Conservation (phyloP, 2,329 filamentous ascomycete species). For the Cordyceps cateniannulata region DNA sequence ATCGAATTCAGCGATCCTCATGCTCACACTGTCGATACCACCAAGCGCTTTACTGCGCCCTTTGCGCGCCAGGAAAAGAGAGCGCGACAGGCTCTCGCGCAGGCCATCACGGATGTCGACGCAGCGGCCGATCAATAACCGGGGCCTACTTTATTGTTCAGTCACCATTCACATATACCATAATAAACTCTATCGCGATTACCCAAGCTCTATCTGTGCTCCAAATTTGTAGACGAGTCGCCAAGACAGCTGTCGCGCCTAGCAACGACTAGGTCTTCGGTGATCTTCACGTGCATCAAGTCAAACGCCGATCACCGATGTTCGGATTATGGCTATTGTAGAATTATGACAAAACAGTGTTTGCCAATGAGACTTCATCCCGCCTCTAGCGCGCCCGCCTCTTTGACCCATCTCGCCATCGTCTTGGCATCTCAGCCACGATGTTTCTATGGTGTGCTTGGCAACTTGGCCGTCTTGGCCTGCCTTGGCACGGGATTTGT, state of each 20-base stretch:
- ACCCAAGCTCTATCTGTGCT: too few species aligned
- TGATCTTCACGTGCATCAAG: background rate
- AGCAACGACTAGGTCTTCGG: too few species aligned
- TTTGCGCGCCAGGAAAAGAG: slow-evolving; percentile 50
- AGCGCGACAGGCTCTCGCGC: slow-evolving; percentile 41
- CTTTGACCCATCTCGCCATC: background rate
- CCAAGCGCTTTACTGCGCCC: slow-evolving; percentile 49
- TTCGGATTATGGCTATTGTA: too few species aligned
- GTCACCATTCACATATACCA: background rate
- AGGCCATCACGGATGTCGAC: slow-evolving; percentile 18
- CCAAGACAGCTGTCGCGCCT: too few species aligned
- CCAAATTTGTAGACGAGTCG: too few species aligned
- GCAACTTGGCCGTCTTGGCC: background rate
- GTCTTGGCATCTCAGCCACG: background rate
- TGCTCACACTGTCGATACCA: slow-evolving; percentile 60
- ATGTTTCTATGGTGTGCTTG: background rate
- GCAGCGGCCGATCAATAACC: background rate
- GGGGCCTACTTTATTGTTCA: background rate
- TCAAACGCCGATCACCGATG: background rate
- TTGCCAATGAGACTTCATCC: too few species aligned
- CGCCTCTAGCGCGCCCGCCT: background rate
- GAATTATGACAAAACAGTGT: too few species aligned
- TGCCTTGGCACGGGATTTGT: background rate
- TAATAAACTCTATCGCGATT: background rate
- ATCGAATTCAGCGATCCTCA: slow-evolving; percentile 69